Evolutionary conservation across 345 rosid genomes (phyloP).

Genomic region (Triadica sebifera): DNA sequence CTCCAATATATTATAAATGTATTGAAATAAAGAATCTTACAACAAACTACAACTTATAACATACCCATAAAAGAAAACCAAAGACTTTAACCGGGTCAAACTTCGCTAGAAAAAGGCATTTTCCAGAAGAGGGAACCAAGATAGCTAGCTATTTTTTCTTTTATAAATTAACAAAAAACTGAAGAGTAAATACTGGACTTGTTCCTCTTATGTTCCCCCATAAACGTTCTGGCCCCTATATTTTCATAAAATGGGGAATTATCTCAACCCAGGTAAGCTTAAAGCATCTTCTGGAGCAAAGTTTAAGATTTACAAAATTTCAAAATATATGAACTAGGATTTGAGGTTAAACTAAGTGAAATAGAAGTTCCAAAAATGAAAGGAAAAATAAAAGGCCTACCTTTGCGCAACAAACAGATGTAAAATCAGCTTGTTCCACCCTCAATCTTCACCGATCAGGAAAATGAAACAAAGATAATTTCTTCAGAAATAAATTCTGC

Average conservation of each 20-base stretch:
- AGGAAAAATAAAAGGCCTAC: background rate
- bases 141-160: background rate
- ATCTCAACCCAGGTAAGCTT: background rate
- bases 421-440: conserved; percentile 11
- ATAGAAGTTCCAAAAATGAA: background rate
- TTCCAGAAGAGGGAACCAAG: background rate
- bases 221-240: background rate
- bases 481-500: conserved; percentile 15
- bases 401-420: conserved; percentile 9
- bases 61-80: background rate
- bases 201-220: background rate
- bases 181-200: background rate
- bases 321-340: background rate
- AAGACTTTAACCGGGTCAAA: background rate
- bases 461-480: conserved; percentile 19
- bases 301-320: background rate
- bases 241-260: background rate
- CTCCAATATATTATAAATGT: background rate
- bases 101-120: background rate
- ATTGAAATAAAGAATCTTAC: conserved; percentile 25
- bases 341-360: background rate
- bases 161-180: background rate
- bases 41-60: conserved; percentile 16
- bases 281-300: background rate
- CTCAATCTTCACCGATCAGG: conserved; percentile 3